A percentile compares a stretch with the other conserved stretches of the same genome.
These are phyloP conservation scores for Aspergillus viridinutans DNA, from an alignment of 2,329 filamentous ascomycete species.

Conservation along the genomic window DNA sequence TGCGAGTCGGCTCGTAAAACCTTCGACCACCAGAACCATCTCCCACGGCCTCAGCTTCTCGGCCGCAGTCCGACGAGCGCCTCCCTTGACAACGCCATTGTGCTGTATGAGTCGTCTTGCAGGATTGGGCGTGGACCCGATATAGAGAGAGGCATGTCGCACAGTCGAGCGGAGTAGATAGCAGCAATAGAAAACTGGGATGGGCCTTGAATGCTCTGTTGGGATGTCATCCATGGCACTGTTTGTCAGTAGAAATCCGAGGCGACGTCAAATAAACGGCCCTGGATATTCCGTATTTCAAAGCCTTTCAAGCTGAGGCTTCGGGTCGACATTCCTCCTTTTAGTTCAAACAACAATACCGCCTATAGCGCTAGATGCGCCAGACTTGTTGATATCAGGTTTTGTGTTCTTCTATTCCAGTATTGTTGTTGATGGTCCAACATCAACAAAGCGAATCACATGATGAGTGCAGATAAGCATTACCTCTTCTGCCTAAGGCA, in stretches of 20 bases:
- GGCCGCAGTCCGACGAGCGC: conserved; percentile 70
- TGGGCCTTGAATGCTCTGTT: conserved; percentile 49
- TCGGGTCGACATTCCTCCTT: neutral
- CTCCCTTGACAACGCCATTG: conserved; percentile 79
- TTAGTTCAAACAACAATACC: neutral
- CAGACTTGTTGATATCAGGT: neutral
- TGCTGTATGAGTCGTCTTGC: conserved; percentile 81
- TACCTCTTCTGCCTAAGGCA: neutral
- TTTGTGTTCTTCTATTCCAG: neutral
- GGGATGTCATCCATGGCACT: conserved; percentile 16
- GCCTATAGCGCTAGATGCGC: neutral
- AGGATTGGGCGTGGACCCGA: conserved; percentile 89
- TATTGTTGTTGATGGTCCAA: neutral
- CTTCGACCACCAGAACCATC: conserved; percentile 79
- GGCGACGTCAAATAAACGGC: neutral
- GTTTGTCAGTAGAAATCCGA: neutral
- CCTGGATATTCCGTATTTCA: neutral
- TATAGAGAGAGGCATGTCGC: conserved; percentile 66
- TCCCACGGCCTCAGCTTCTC: conserved; percentile 76
- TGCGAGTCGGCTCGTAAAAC: conserved; percentile 80
- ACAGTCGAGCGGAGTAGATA: conserved; percentile 86
- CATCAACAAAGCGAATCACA: neutral
- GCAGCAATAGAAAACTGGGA: conserved; percentile 88
- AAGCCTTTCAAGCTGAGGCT: neutral
- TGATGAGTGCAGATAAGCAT: neutral